Conservation (phyloP, 129 eudicot genomes). For the Chrysanthemum lavandulifolium region DNA sequence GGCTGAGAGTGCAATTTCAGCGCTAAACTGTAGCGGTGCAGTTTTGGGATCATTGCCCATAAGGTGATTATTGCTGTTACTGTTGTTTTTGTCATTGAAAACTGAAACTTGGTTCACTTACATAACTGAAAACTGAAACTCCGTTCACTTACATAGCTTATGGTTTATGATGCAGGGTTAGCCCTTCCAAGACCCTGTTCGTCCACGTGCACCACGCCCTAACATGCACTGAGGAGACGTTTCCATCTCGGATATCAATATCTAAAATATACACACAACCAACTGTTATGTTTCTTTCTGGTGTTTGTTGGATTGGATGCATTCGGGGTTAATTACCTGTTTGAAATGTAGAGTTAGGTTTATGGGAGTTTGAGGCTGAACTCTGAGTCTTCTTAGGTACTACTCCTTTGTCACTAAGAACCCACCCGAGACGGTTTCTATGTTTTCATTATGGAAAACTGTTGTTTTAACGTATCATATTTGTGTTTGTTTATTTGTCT, state of each 20-base stretch:
- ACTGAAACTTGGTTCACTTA: neutral
- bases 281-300: constrained; percentile 21
- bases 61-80: constrained; percentile 27
- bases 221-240: constrained; percentile 51
- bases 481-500: constrained; percentile 8
- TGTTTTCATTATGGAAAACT: constrained; percentile 26
- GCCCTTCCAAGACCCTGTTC: constrained; percentile 94
- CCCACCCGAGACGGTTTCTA: constrained; percentile 24
- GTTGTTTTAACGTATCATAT: constrained; percentile 22
- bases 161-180: constrained; percentile 58
- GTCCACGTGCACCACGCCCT: constrained; percentile 82
- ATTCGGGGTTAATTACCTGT: constrained; percentile 35
- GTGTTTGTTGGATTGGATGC: constrained; percentile 32
- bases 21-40: constrained; percentile 52
- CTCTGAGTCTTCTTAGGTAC: constrained; percentile 28
- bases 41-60: constrained; percentile 53
- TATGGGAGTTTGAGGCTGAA: constrained; percentile 34
- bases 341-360: constrained; percentile 44
- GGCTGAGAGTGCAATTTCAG: constrained; percentile 66
- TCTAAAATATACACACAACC: constrained; percentile 32
- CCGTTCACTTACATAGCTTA: constrained; percentile 5
- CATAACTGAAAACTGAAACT: neutral
- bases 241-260: constrained; percentile 9
- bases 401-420: constrained; percentile 31
- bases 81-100: neutral